Conservation (phyloP, 1,139 yeast species). For the Taphrina flavorubra region DNA sequence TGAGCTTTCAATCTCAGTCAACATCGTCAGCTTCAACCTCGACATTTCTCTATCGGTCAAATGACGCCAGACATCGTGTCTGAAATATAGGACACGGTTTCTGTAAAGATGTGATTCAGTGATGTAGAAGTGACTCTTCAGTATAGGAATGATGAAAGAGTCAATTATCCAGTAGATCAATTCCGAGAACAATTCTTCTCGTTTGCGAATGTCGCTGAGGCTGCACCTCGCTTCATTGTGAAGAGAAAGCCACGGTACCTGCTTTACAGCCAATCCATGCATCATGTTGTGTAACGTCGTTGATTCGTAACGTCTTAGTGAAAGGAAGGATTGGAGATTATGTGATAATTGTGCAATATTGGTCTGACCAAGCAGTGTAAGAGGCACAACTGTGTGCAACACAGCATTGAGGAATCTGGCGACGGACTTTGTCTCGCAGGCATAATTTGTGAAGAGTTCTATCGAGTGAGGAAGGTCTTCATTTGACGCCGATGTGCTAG, state of each 20-base stretch:
- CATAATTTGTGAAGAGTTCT: constrained; percentile 33
- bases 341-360: neutral
- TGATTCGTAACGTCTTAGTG: constrained; percentile 50
- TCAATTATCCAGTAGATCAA: constrained; percentile 68
- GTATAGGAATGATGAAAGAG: constrained; percentile 57
- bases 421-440: constrained; percentile 32
- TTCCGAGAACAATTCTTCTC: constrained; percentile 51
- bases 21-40: constrained; percentile 44
- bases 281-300: constrained; percentile 51
- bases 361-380: neutral
- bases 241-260: constrained; percentile 58
- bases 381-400: constrained; percentile 3
- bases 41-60: constrained; percentile 51
- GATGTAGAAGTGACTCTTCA: constrained; percentile 68
- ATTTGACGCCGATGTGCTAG: neutral
- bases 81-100: constrained; percentile 58
- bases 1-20: constrained; percentile 43
- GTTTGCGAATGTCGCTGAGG: constrained; percentile 46
- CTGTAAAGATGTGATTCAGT: constrained; percentile 61
- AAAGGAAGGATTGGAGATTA: constrained; percentile 53
- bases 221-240: constrained; percentile 40
- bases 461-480: constrained; percentile 11
- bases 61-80: constrained; percentile 65
- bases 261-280: constrained; percentile 53
- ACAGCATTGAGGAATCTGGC: constrained; percentile 33